phyloP scores from a whole-genome alignment of 768 basidiomycete genomes.

The Cubamyces lactineus region DNA sequence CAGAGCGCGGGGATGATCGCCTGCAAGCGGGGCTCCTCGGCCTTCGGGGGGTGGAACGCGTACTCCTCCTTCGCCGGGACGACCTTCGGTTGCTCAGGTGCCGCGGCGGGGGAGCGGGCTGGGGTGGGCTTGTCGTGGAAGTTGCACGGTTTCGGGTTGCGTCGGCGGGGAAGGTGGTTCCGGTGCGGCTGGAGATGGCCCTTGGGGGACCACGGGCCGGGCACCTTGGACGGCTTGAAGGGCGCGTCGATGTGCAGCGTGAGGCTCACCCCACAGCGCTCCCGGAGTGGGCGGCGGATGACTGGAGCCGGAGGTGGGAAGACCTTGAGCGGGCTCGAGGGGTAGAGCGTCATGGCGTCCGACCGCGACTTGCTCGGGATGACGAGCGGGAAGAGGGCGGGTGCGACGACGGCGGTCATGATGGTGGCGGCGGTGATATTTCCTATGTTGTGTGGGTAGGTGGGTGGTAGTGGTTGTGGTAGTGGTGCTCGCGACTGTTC shows the following conservation, averaged over 20 bases:
- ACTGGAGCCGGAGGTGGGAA: slow-evolving; percentile 22
- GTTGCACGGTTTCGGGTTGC: slow-evolving; percentile 21
- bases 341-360: slow-evolving; percentile 18
- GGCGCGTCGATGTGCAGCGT: slow-evolving; percentile 21
- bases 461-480: neutral
- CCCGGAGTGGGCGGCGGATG: slow-evolving; percentile 22
- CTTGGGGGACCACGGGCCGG: slow-evolving; percentile 24
- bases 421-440: slow-evolving; percentile 4
- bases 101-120: neutral
- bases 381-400: slow-evolving; percentile 7
- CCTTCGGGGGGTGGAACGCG: slow-evolving; percentile 11
- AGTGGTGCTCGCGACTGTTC: neutral
- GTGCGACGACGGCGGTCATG: neutral
- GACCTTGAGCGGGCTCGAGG: slow-evolving; percentile 25
- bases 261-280: slow-evolving; percentile 24
- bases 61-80: slow-evolving; percentile 1
- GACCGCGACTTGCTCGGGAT: slow-evolving; percentile 13
- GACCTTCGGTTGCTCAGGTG: neutral
- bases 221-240: slow-evolving; percentile 7
- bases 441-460: neutral
- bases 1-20: slow-evolving; percentile 30
- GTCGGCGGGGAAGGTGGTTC: slow-evolving; percentile 27
- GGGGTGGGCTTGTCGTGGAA: slow-evolving; percentile 16
- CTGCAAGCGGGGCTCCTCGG: slow-evolving; percentile 25
- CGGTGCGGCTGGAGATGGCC: slow-evolving; percentile 33